Percentiles rank a stretch among this genome's conserved stretches.
These are phyloP conservation scores for Phytophthora lateralis DNA, from an alignment of 352 stramenopile species.

Conservation along the genomic window DNA sequence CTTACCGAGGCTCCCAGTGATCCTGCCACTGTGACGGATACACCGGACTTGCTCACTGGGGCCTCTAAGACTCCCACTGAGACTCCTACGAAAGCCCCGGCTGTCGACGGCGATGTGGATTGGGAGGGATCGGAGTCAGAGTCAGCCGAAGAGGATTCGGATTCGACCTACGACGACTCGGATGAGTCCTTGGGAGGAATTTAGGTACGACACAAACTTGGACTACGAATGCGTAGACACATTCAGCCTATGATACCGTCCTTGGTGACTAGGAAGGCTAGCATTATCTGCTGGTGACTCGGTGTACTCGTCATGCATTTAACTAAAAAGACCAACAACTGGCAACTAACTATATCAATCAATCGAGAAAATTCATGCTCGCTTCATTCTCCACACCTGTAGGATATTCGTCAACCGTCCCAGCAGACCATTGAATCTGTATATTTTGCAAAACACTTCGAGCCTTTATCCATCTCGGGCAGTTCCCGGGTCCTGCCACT, in stretches of 20 bases:
- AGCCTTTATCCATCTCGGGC: too few species aligned
- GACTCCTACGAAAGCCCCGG: not conserved
- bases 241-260: not conserved
- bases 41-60: constrained; percentile 15
- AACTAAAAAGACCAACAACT: not conserved
- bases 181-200: constrained; percentile 12
- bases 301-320: not conserved
- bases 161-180: constrained; percentile 23
- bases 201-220: constrained; percentile 2
- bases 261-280: not conserved
- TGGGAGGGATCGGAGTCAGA: constrained; percentile 30
- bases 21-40: constrained; percentile 1
- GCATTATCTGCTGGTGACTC: not conserved
- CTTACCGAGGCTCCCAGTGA: constrained; percentile 9
- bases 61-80: not conserved
- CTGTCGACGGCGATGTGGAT: constrained; percentile 5
- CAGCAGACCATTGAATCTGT: too few species aligned
- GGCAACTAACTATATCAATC: not conserved
- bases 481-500: too few species aligned
- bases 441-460: too few species aligned
- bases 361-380: not conserved
- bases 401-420: too few species aligned
- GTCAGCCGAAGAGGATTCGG: constrained; percentile 10
- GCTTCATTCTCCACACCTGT: too few species aligned
- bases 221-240: constrained; percentile 1